Percentiles rank a stretch among this genome's conserved stretches.
Conservation (phyloP, 495 filamentous ascomycete genomes). For the Pyrenula massariospora region DNA sequence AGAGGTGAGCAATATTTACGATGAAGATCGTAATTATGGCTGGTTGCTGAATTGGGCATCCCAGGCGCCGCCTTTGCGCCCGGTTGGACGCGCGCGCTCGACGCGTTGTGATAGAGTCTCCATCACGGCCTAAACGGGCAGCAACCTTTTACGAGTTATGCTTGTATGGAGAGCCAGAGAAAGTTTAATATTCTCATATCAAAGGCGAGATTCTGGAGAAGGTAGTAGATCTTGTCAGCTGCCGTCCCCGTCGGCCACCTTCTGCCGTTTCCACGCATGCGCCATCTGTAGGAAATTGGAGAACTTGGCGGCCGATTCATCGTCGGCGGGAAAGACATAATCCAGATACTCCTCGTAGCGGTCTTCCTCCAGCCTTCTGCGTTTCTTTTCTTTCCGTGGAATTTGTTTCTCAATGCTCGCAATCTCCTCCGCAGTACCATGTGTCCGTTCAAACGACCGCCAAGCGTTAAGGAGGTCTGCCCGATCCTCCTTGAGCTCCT, state of each 20-base stretch:
- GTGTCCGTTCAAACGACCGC: slow-evolving; percentile 78
- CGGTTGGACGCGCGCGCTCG: too few relatives aligned
- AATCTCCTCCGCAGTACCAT: slow-evolving; percentile 66
- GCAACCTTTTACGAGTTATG: too few relatives aligned
- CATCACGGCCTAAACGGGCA: too few relatives aligned
- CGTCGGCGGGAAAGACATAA: slow-evolving; percentile 94
- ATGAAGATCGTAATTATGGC: too few relatives aligned
- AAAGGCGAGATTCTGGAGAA: too few relatives aligned
- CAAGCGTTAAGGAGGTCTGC: slow-evolving; percentile 83
- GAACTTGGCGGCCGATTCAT: slow-evolving; percentile 73
- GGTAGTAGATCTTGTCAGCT: too few relatives aligned
- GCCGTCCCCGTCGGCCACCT: slow-evolving; percentile 14
- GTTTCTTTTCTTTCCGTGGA: slow-evolving; percentile 88
- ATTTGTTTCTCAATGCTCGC: slow-evolving; percentile 84
- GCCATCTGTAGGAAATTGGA: slow-evolving; percentile 76
- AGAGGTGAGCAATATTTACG: too few relatives aligned
- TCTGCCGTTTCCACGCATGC: slow-evolving; percentile 74
- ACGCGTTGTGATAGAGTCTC: too few relatives aligned
- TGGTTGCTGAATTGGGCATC: too few relatives aligned
- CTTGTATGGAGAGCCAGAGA: too few relatives aligned
- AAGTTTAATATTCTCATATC: too few relatives aligned
- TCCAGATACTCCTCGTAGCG: slow-evolving; percentile 96
- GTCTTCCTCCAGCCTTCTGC: slow-evolving; percentile 87
- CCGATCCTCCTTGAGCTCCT: slow-evolving; percentile 86
- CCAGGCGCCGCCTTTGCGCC: too few relatives aligned